Base-by-base conservation (phyloP, 805 yeast species). In the Saccharomycopsis amapae region DNA sequence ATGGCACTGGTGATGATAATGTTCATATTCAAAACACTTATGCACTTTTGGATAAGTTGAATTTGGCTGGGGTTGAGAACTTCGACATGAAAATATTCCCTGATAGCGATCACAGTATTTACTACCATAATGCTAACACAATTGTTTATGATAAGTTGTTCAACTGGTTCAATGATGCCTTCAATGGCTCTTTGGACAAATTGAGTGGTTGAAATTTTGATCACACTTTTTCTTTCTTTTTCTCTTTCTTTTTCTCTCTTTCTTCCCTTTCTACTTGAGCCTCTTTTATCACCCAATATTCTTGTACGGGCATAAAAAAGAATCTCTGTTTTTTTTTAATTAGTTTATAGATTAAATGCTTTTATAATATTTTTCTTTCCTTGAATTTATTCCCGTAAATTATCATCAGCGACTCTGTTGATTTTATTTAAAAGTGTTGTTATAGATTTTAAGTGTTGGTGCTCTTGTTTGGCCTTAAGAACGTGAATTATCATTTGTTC, bases 1-100 rank as follows among this genome's bases (percentile, higher is more conserved):
- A 90, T 59, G 98, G 98, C 1, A 81, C 96, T 0, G 96, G 96
- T 3, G 98, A 93, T 64, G 98, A 93, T 63, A 93, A 93, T 56
- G 98, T 93, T 38, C 97, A 93, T 64, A 77, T 89, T 64, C 98
- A 93, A 61, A 86, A 93, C 65, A 76, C 90, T 37, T 69, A 87
- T 49, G 78, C 80, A 60, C 67, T 93, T 32, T 59, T 93, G 38
- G 97, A 93, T 64, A 66, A 74, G 54, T 69, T 90, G 45, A 81
- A 89, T 56, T 22, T 62, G 3, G 57, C 60, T 5, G 59, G 60
- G 23, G 73, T 83, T n/a, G 79, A 76, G 47, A 85, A 85, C 58
- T 93, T 79, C 58, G 98, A 93, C 57, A 70, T 88, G 66, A 88
- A 81, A 55, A 73, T 88, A 12, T 93, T 81, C 65, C 97, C 98